Evolutionary conservation across 2,329 filamentous ascomycete genomes (phyloP).

Genomic region (Cercospora zeae-maydis): DNA sequence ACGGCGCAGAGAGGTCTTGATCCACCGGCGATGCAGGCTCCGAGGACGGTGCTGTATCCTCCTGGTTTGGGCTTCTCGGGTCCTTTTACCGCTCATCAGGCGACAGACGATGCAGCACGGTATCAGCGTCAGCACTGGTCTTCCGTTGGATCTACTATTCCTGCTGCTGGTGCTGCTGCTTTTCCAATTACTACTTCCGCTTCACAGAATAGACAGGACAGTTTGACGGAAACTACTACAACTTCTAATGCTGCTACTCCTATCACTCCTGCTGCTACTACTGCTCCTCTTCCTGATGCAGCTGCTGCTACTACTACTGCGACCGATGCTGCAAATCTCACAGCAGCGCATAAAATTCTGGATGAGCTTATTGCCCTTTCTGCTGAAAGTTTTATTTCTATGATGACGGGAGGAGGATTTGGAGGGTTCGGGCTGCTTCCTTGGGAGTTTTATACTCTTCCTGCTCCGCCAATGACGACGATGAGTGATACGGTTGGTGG

Average conservation of each 20-base stretch:
- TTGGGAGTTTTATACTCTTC: background rate
- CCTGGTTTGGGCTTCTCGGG: background rate
- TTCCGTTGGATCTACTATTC: background rate
- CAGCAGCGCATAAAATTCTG: background rate
- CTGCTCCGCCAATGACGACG: background rate
- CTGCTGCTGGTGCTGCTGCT: background rate
- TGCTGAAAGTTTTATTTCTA: background rate
- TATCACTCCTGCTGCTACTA: background rate
- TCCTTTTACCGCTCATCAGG: background rate
- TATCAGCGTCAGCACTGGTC: background rate
- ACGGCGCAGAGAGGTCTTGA: background rate
- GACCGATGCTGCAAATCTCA: background rate
- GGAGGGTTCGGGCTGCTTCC: background rate
- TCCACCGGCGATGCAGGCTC: background rate
- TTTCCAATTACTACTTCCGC: background rate
- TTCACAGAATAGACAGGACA: constrained; percentile 7
- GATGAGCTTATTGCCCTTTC: background rate
- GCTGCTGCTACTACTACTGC: background rate
- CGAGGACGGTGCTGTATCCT: background rate
- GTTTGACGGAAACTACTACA: background rate
- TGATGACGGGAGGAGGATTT: background rate
- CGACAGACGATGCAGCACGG: too few species aligned
- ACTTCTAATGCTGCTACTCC: background rate
- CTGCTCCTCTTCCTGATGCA: too few species aligned
- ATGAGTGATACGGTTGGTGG: background rate